These are phyloP conservation scores for Wallacemonas sp. DNA, from an alignment of 208 protist species.

Conservation along the genomic window DNA sequence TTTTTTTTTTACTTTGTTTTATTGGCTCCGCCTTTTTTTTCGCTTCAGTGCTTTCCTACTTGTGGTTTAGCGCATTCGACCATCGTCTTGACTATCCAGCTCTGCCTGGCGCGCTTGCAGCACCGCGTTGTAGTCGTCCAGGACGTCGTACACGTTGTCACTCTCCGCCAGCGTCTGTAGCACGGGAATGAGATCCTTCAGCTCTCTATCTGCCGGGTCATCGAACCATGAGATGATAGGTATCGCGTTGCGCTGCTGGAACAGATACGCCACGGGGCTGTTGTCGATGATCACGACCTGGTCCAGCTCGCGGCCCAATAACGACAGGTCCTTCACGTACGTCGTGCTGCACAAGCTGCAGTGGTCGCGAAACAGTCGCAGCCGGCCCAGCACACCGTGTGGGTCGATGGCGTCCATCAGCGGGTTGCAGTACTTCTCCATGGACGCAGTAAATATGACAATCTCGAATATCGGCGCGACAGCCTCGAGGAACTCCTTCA, in stretches of 20 bases:
- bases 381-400: constrained; percentile 49
- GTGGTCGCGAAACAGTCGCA: constrained; percentile 84
- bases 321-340: constrained; percentile 89
- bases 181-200: constrained; percentile 72
- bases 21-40: too few species aligned
- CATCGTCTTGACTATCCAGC: not conserved
- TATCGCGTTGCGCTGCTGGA: constrained; percentile 90
- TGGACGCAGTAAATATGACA: constrained; percentile 87
- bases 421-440: constrained; percentile 80
- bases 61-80: too few species aligned
- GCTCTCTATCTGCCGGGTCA: constrained; percentile 67
- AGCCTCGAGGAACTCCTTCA: constrained; percentile 78
- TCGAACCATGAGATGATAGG: constrained; percentile 91
- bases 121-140: constrained; percentile 84
- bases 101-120: constrained; percentile 56
- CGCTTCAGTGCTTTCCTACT: too few species aligned
- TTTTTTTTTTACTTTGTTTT: too few species aligned
- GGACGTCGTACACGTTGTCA: constrained; percentile 71
- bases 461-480: constrained; percentile 83
- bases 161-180: constrained; percentile 71
- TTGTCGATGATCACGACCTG: constrained; percentile 77
- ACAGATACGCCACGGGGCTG: constrained; percentile 89
- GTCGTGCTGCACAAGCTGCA: constrained; percentile 79
- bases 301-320: constrained; percentile 79
- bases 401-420: constrained; percentile 79